Conservation (phyloP, 257 asterid species). For the Solanum corneliomulleri region DNA sequence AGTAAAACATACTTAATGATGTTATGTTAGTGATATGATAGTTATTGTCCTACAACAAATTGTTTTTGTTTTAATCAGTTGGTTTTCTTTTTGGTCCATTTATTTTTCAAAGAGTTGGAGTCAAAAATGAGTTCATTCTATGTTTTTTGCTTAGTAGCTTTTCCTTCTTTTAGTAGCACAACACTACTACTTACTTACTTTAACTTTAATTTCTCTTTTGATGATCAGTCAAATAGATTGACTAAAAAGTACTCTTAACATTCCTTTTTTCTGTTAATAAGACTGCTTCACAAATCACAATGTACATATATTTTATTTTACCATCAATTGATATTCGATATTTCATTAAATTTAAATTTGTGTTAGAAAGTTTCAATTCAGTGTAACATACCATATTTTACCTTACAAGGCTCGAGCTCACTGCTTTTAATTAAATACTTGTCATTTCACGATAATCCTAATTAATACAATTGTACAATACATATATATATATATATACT, state of each 20-base stretch:
- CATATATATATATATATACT: not conserved
- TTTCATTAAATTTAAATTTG: not conserved
- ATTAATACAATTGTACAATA: not conserved
- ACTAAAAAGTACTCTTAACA: not conserved
- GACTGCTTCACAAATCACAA: not conserved
- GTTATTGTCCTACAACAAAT: not conserved
- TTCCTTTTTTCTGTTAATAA: not conserved
- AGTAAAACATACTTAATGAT: not conserved
- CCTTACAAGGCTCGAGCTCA: not conserved
- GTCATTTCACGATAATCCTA: not conserved
- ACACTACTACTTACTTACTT: not conserved
- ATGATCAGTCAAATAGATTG: not conserved
- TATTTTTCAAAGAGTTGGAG: constrained; percentile 48
- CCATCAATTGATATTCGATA: rapidly evolving
- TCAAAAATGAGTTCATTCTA: constrained; percentile 57
- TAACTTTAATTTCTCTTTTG: not conserved
- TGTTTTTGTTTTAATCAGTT: constrained; percentile 26
- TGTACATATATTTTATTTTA: not conserved
- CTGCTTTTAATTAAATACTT: not conserved
- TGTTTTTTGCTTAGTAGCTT: constrained; percentile 8
- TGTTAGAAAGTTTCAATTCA: not conserved
- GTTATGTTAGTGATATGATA: constrained; percentile 16
- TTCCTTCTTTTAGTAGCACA: not conserved
- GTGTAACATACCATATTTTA: not conserved
- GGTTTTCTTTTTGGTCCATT: constrained; percentile 11